Percentiles rank a stretch among this genome's conserved stretches.
These are phyloP conservation scores for Cladosporium sp. DNA, from an alignment of 2,329 filamentous ascomycete genomes.

Conservation along the genomic window DNA sequence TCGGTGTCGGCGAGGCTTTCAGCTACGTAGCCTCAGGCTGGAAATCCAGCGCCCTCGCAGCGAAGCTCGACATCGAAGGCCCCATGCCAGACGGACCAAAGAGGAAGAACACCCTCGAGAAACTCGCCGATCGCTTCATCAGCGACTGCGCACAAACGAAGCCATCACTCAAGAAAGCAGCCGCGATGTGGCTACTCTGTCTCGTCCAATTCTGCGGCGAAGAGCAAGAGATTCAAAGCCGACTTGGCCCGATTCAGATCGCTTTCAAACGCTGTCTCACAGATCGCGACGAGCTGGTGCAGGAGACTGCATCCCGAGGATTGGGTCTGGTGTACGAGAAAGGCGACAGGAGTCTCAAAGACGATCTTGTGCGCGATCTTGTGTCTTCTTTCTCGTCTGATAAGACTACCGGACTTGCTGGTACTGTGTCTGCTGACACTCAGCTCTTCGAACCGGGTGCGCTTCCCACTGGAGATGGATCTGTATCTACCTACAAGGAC, in stretches of 20 bases:
- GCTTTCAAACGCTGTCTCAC: constrained; percentile 85
- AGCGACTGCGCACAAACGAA: constrained; percentile 77
- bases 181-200: constrained; percentile 91
- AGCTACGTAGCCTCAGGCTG: constrained; percentile 74
- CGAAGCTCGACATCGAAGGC: constrained; percentile 70
- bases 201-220: constrained; percentile 87
- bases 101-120: constrained; percentile 41
- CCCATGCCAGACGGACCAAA: constrained; percentile 40
- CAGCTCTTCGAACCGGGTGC: constrained; percentile 90
- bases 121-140: constrained; percentile 68
- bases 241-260: constrained; percentile 73
- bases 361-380: constrained; percentile 79
- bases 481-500: constrained; percentile 94
- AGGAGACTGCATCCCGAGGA: constrained; percentile 89
- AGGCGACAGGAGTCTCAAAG: constrained; percentile 74
- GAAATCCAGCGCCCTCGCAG: constrained; percentile 73
- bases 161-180: constrained; percentile 83
- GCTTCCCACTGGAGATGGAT: constrained; percentile 83
- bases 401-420: constrained; percentile 62
- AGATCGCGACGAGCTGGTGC: constrained; percentile 87
- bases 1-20: constrained; percentile 84
- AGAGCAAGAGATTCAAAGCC: constrained; percentile 66
- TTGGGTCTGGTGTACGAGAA: constrained; percentile 92
- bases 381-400: constrained; percentile 80
- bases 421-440: constrained; percentile 83